Percentiles rank a stretch among this genome's conserved stretches.
phyloP scores from a whole-genome alignment of 345 rosid species.

The Lumnitzera littorea region DNA sequence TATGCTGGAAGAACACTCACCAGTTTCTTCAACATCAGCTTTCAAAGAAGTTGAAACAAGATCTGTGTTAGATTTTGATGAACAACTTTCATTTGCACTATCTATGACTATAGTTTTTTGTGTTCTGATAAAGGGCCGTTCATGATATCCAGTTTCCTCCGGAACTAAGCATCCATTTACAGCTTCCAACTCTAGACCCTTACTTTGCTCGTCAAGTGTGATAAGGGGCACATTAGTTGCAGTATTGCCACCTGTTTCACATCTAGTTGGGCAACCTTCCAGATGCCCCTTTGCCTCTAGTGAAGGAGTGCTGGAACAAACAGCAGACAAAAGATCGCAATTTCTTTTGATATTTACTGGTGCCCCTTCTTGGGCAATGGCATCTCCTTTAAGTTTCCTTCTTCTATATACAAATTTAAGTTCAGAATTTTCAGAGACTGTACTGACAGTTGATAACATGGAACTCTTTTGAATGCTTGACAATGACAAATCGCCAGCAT shows the following conservation, averaged over 20 bases:
- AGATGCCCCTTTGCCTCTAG: constrained; percentile 23
- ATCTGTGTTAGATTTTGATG: constrained; percentile 50
- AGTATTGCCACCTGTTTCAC: constrained; percentile 16
- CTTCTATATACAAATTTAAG: constrained; percentile 51
- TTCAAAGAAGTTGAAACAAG: constrained; percentile 38
- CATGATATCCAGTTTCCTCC: constrained; percentile 23
- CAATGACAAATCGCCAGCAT: constrained; percentile 23
- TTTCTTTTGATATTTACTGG: constrained; percentile 28
- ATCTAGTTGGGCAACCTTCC: constrained; percentile 16
- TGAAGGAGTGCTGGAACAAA: constrained; percentile 35
- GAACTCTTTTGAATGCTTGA: constrained; percentile 28
- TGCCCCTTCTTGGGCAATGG: constrained; percentile 21
- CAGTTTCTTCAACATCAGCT: constrained; percentile 40
- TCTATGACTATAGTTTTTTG: constrained; percentile 37
- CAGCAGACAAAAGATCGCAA: constrained; percentile 31
- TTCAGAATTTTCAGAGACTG: constrained; percentile 28
- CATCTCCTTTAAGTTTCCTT: constrained; percentile 30
- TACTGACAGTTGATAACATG: constrained; percentile 27
- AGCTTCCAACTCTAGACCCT: constrained; percentile 16
- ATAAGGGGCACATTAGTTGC: constrained; percentile 11
- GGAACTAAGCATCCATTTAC: constrained; percentile 13
- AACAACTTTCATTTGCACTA: constrained; percentile 57
- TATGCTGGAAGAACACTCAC: constrained; percentile 61
- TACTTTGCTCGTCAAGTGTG: constrained; percentile 13
- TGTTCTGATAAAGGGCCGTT: constrained; percentile 20